phyloP scores from a whole-genome alignment of 257 asterid species.

The Lycium barbarum region DNA sequence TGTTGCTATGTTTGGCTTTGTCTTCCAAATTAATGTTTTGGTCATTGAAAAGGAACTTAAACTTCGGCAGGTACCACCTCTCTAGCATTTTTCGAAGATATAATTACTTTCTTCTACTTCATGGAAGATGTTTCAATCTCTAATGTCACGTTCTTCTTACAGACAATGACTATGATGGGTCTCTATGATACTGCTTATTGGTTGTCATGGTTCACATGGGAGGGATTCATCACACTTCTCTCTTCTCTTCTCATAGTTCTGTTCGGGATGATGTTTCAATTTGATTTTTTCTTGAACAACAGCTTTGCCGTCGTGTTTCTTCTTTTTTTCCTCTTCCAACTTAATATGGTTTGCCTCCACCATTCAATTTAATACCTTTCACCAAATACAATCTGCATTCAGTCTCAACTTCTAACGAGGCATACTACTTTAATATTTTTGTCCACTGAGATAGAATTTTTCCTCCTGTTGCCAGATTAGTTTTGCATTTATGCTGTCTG shows the following conservation, averaged over 20 bases:
- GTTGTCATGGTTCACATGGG: slow-evolving; percentile 97
- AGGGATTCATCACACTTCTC: slow-evolving; percentile 65
- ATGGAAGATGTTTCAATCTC: slow-evolving; percentile 28
- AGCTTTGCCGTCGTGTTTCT: slow-evolving; percentile 71
- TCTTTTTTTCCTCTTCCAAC: slow-evolving; percentile 82
- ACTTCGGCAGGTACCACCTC: slow-evolving; percentile 80
- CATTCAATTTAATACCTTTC: slow-evolving; percentile 22
- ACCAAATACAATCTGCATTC: slow-evolving; percentile 12
- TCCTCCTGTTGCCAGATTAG: slow-evolving; percentile 59
- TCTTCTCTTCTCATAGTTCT: slow-evolving; percentile 80
- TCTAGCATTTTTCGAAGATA: slow-evolving; percentile 32
- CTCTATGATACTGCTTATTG: slow-evolving; percentile 95
- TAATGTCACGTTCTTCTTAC: slow-evolving; percentile 36
- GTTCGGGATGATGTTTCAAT: slow-evolving; percentile 95
- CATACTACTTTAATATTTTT: slow-evolving; percentile 1
- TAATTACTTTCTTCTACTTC: slow-evolving; percentile 20
- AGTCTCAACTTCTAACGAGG: not conserved
- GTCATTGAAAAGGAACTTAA: slow-evolving; percentile 87
- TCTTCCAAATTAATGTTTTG: slow-evolving; percentile 81
- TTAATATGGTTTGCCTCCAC: slow-evolving; percentile 73
- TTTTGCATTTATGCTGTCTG: slow-evolving; percentile 80
- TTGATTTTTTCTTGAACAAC: slow-evolving; percentile 85
- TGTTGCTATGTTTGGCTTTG: slow-evolving; percentile 93
- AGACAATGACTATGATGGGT: slow-evolving; percentile 98
- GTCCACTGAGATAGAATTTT: slow-evolving; percentile 25